phyloP scores from a whole-genome alignment of 345 rosid species.

The Populus tremula region DNA sequence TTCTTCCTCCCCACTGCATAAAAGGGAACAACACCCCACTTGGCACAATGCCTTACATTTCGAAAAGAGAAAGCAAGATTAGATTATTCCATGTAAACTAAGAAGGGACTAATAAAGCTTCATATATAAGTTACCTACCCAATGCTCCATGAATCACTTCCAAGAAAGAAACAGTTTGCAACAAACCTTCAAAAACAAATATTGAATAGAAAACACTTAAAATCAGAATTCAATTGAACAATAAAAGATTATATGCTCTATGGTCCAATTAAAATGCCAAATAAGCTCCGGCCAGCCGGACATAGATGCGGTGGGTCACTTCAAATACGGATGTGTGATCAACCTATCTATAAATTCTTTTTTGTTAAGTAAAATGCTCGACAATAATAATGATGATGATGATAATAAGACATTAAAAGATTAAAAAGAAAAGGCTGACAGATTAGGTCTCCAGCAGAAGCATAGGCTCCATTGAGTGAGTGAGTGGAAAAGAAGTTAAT shows the following conservation, averaged over 20 bases:
- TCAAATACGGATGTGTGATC: neutral
- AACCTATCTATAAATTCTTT: too few relatives aligned
- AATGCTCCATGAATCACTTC: conserved; percentile 84
- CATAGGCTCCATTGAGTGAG: conserved; percentile 50
- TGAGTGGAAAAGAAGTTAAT: conserved; percentile 30
- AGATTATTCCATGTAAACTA: neutral
- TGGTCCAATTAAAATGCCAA: too few relatives aligned
- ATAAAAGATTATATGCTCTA: too few relatives aligned
- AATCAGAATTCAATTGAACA: neutral
- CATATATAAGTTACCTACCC: conserved; percentile 32
- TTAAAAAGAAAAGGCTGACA: conserved; percentile 35
- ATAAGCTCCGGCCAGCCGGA: too few relatives aligned
- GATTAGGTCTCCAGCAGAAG: conserved; percentile 63
- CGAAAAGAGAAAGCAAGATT: conserved; percentile 11
- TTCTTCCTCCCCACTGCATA: conserved; percentile 86
- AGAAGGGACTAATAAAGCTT: neutral
- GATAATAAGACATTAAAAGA: neutral
- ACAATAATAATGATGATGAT: neutral
- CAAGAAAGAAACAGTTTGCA: conserved; percentile 55
- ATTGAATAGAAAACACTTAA: neutral
- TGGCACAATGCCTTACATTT: conserved; percentile 65
- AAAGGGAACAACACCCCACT: conserved; percentile 73
- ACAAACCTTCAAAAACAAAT: conserved; percentile 41
- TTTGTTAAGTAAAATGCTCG: neutral
- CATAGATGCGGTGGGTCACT: too few relatives aligned